Conservation (phyloP, 768 basidiomycete species). For the Tricholoma hemisulphureum region DNA sequence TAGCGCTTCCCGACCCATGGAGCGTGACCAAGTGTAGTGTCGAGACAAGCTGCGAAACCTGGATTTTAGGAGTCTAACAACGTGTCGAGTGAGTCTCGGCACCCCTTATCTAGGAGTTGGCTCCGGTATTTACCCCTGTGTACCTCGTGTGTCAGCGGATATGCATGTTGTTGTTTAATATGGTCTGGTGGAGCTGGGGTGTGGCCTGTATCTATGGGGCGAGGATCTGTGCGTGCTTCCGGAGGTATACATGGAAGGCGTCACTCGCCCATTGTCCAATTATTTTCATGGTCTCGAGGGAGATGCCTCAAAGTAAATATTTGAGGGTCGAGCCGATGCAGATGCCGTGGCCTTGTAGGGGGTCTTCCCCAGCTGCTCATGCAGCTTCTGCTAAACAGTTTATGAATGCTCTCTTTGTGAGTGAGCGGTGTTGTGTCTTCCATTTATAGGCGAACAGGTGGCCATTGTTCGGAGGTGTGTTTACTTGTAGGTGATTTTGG, state of each 20-base stretch:
- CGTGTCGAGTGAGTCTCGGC: too few species aligned
- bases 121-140: too few species aligned
- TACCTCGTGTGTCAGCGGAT: too few species aligned
- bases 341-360: too few species aligned
- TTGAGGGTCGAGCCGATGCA: constrained; percentile 31
- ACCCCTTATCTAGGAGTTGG: too few species aligned
- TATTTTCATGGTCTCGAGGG: constrained; percentile 36
- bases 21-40: too few species aligned
- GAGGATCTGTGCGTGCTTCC: constrained; percentile 13
- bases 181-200: too few species aligned
- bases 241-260: constrained; percentile 9
- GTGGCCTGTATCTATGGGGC: constrained; percentile 14
- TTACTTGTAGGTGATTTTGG: background rate
- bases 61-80: too few species aligned
- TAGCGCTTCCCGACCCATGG: too few species aligned
- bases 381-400: constrained; percentile 9
- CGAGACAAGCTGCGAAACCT: too few species aligned
- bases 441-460: constrained; percentile 12
- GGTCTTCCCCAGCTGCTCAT: background rate
- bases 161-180: too few species aligned
- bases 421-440: constrained; percentile 3
- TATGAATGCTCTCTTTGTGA: constrained; percentile 23
- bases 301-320: constrained; percentile 34
- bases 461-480: background rate
- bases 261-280: constrained; percentile 39